Evolutionary conservation across 352 stramenopile species (phyloP), one percentile per base, ranked within the genome.

Genomic region (Pythium sp.): DNA sequence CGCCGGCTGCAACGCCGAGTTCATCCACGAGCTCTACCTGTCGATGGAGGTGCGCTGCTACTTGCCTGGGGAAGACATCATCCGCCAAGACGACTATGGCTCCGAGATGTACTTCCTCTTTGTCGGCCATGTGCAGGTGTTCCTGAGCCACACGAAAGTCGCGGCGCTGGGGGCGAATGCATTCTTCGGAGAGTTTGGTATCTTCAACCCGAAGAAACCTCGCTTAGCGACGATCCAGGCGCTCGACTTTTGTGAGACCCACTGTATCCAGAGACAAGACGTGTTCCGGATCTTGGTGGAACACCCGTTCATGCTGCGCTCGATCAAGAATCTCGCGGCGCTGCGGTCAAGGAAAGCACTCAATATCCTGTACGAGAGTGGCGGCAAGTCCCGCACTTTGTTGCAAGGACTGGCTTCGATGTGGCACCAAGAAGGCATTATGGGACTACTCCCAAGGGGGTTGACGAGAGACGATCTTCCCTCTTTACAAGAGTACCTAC

Each of bases 51-150:
- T 93, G 2, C 72, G 86, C 47, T 90, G 84, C 54, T 94, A 91
- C 62, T 65, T 92, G 9, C 84, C 86, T 0, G 84, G 86, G 0
- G 86, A 94, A 58, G 82, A 93, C 32, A 91, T 94, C 28, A 90
- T 92, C 59, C 75, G 77, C 5, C 84, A 94, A 47, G 81, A 86
- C n/a, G 86, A 94, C 34, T 91, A 87, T 58, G 86, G 84, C 9
- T 82, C 81, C n/a, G 84, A 94, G 54, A 90, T 94, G 74, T 92
- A 86, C 57, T 94, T 94, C 69, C 71, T 94, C 28, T 91, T 92
- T 65, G 81, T 81, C 3, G 86, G 86, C 9, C 83, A 92, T 55
- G 86, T 89, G 1, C 83, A 93, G 62, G 86, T 91, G 9, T 75
- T 93, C 51, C 65, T 93, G 2, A 84, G 77, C n/a, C 70, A 86